Evolutionary conservation across 106 monocot species (phyloP).

Genomic region (Dioscorea dumetorum): DNA sequence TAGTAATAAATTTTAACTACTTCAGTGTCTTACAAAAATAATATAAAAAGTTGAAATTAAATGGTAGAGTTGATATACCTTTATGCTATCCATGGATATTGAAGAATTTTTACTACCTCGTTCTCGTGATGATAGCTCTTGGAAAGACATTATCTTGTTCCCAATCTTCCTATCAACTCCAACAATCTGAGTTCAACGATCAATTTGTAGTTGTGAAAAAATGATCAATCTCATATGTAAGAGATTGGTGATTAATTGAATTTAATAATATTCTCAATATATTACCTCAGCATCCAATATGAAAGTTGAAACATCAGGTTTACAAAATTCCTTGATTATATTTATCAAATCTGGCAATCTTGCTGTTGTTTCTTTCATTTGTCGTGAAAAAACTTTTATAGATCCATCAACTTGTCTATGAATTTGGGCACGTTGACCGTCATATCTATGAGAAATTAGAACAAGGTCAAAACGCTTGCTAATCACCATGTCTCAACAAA

Average conservation of each 20-base stretch:
- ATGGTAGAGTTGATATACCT: conserved; percentile 24
- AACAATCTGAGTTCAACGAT: conserved; percentile 46
- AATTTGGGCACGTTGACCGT: conserved; percentile 99
- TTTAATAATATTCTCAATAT: background rate
- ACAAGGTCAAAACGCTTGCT: background rate
- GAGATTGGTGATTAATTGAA: background rate
- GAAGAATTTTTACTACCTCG: conserved; percentile 65
- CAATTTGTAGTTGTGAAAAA: background rate
- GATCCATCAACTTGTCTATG: conserved; percentile 73
- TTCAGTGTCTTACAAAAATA: too few relatives aligned
- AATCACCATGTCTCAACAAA: too few relatives aligned
- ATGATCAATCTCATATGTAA: background rate
- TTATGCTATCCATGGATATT: conserved; percentile 48
- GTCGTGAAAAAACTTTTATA: conserved; percentile 77
- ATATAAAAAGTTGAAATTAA: too few relatives aligned
- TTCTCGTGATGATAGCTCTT: conserved; percentile 83
- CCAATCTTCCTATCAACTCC: conserved; percentile 77
- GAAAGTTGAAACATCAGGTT: conserved; percentile 41
- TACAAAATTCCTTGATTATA: conserved; percentile 53
- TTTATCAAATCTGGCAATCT: conserved; percentile 84
- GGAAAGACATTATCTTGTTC: conserved; percentile 75
- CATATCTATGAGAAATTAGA: conserved; percentile 59
- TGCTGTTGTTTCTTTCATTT: conserved; percentile 74
- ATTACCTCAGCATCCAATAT: conserved; percentile 93
- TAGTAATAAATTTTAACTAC: too few relatives aligned